These are phyloP conservation scores for Aspergillus panamensis DNA, from an alignment of 495 filamentous ascomycete genomes.

Conservation along the genomic window DNA sequence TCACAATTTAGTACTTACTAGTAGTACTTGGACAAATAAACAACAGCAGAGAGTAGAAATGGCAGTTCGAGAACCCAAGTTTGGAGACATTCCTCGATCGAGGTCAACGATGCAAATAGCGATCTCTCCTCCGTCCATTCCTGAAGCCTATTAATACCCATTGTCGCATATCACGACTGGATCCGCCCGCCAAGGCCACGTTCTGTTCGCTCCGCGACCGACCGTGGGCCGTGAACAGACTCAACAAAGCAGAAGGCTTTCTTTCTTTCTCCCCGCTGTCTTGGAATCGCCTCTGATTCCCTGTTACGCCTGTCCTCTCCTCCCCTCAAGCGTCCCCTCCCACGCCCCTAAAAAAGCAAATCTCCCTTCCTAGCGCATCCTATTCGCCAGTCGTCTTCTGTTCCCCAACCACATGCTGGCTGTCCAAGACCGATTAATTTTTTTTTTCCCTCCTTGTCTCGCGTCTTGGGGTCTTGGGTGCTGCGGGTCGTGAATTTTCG, in stretches of 20 bases:
- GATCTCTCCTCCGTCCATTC: too few relatives aligned
- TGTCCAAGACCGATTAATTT: neutral
- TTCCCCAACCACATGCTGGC: slow-evolving; percentile 14
- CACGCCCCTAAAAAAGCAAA: slow-evolving; percentile 13
- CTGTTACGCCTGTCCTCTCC: slow-evolving; percentile 5
- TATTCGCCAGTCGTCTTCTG: slow-evolving; percentile 14
- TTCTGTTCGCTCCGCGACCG: slow-evolving; percentile 18
- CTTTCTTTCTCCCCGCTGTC: slow-evolving; percentile 23
- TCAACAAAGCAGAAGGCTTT: too few relatives aligned
- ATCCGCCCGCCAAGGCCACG: slow-evolving; percentile 19
- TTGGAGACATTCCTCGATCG: too few relatives aligned
- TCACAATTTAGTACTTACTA: too few relatives aligned
- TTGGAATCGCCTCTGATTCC: slow-evolving; percentile 9
- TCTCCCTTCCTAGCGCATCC: neutral
- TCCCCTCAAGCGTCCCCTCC: slow-evolving; percentile 22
- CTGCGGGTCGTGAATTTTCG: slow-evolving; percentile 18
- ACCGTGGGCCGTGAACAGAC: slow-evolving; percentile 3
- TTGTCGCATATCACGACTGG: neutral
- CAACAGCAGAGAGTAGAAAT: neutral
- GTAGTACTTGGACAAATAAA: neutral
- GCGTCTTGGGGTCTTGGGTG: slow-evolving; percentile 16
- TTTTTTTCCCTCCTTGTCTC: neutral
- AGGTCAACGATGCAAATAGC: too few relatives aligned
- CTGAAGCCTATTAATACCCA: too few relatives aligned
- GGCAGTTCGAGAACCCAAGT: too few relatives aligned